Evolutionary conservation across 75 land plant species (phyloP).

Genomic region (Sequoia sempervirens): DNA sequence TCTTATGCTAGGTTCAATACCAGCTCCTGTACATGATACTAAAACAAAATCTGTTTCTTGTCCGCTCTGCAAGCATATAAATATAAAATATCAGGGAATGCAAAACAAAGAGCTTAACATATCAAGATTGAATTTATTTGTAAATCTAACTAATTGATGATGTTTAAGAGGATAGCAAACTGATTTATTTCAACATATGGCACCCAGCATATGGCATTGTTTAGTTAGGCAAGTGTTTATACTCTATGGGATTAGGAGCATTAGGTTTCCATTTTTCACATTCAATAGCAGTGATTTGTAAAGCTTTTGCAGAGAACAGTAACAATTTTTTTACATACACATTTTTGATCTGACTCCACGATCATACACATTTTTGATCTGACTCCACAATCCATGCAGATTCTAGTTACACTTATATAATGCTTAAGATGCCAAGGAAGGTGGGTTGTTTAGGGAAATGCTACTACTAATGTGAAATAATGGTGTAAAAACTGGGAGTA

Average conservation of each 20-base stretch:
- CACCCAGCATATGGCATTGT: not conserved
- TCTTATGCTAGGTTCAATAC: conserved; percentile 53
- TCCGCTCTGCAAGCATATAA: conserved; percentile 61
- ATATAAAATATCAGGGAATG: not conserved
- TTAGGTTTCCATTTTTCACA: too few relatives aligned
- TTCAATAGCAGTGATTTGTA: too few relatives aligned
- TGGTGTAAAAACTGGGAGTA: too few relatives aligned
- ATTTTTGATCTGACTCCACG: too few relatives aligned
- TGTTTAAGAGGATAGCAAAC: not conserved
- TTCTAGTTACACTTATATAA: too few relatives aligned
- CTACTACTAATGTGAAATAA: too few relatives aligned
- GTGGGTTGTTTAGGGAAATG: too few relatives aligned
- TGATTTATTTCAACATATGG: not conserved
- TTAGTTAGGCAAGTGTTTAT: not conserved
- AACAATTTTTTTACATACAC: too few relatives aligned
- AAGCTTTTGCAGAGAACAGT: too few relatives aligned
- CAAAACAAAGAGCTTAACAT: not conserved
- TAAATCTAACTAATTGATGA: not conserved
- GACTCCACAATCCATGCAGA: too few relatives aligned
- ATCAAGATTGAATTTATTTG: not conserved
- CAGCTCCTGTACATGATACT: conserved; percentile 92
- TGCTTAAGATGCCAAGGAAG: too few relatives aligned
- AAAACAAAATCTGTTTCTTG: conserved; percentile 94
- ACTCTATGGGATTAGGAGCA: not conserved
- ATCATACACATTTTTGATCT: too few relatives aligned